A percentile compares a stretch with the other conserved stretches of the same genome.
Conservation (phyloP, 768 basidiomycete genomes). For the Suillus occidentalis region DNA sequence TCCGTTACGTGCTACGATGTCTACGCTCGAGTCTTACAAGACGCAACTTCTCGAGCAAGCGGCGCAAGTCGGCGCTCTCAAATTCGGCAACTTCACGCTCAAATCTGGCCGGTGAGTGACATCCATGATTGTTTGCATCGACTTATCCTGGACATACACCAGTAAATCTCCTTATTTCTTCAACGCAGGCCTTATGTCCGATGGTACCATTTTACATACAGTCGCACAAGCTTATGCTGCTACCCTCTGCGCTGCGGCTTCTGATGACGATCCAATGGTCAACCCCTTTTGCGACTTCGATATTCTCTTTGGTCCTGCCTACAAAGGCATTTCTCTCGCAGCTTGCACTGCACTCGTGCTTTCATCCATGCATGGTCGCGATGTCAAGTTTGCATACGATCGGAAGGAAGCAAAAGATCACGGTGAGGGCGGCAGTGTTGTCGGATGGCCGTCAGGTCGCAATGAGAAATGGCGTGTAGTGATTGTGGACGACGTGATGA, state of each 20-base stretch:
- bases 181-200: slow-evolving; percentile 88
- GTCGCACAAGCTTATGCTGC: slow-evolving; percentile 83
- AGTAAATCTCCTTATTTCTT: slow-evolving; percentile 96
- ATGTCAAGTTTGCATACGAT: slow-evolving; percentile 87
- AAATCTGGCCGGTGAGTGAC: slow-evolving; percentile 87
- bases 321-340: slow-evolving; percentile 95
- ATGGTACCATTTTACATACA: slow-evolving; percentile 75
- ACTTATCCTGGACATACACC: slow-evolving; percentile 6
- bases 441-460: slow-evolving; percentile 81
- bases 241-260: slow-evolving; percentile 62
- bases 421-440: slow-evolving; percentile 90
- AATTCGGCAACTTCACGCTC: slow-evolving; percentile 89
- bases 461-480: slow-evolving; percentile 60
- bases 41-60: slow-evolving; percentile 66
- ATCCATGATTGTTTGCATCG: slow-evolving; percentile 1
- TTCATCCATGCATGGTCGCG: slow-evolving; percentile 58
- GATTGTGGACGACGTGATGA: slow-evolving; percentile 96
- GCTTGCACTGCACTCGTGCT: slow-evolving; percentile 80
- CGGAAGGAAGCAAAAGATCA: slow-evolving; percentile 96
- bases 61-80: slow-evolving; percentile 71
- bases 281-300: slow-evolving; percentile 53
- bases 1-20: background rate
- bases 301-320: slow-evolving; percentile 93
- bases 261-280: slow-evolving; percentile 22
- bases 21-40: slow-evolving; percentile 49